A percentile compares a stretch with the other conserved stretches of the same genome.
Evolutionary conservation across 345 rosid genomes (phyloP).

Genomic region (Acer saccharum): DNA sequence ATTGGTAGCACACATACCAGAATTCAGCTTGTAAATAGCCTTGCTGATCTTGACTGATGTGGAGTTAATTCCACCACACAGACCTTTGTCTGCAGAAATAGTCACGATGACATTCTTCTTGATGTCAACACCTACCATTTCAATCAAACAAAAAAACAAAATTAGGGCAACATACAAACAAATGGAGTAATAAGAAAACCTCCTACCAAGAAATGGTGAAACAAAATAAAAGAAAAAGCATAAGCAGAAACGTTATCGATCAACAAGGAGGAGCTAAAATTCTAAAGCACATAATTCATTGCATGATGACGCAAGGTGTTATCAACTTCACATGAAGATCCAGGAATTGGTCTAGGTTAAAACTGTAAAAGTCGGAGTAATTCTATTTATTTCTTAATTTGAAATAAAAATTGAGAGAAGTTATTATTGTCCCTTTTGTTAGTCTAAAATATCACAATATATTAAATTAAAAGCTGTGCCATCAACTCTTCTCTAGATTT

Average conservation of each 20-base stretch:
- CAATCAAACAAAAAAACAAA: slow-evolving; percentile 1
- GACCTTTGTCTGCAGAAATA: slow-evolving; percentile 95
- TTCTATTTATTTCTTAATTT: background rate
- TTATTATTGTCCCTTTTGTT: background rate
- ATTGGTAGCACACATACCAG: slow-evolving; percentile 52
- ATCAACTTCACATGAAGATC: background rate
- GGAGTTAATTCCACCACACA: slow-evolving; percentile 98
- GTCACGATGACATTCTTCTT: slow-evolving; percentile 95
- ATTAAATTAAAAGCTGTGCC: background rate
- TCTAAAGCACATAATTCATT: background rate
- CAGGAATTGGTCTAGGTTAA: background rate
- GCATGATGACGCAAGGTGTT: background rate
- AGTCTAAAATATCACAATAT: background rate
- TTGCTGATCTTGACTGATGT: slow-evolving; percentile 84
- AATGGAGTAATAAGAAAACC: background rate
- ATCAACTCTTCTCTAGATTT: background rate
- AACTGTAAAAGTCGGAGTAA: background rate
- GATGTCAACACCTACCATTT: slow-evolving; percentile 70
- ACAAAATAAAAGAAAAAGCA: background rate
- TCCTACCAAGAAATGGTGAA: background rate
- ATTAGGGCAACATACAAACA: slow-evolving; percentile 7
- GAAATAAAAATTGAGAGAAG: background rate
- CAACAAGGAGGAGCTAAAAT: background rate
- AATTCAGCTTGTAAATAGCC: slow-evolving; percentile 59
- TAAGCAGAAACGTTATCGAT: background rate